Percentiles rank a stretch among this genome's conserved stretches.
These are phyloP conservation scores for Vachellia collinsii DNA, from an alignment of 306 rosid genomes.

Conservation along the genomic window DNA sequence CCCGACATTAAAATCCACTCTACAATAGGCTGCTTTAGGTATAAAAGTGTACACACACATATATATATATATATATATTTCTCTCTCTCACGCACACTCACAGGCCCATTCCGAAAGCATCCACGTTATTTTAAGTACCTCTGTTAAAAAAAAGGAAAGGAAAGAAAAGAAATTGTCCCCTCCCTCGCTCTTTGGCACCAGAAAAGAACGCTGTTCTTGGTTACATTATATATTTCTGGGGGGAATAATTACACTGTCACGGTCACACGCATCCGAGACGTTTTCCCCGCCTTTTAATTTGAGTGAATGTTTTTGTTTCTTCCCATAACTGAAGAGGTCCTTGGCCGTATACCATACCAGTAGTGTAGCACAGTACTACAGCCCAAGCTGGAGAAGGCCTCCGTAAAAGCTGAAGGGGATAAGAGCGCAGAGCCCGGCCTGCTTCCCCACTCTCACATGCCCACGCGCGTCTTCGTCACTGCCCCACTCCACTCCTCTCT, in stretches of 20 bases:
- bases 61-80: too few relatives aligned
- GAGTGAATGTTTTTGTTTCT: not conserved
- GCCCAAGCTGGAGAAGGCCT: slow-evolving; percentile 49
- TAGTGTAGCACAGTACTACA: not conserved
- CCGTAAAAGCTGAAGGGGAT: not conserved
- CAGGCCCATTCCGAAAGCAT: not conserved
- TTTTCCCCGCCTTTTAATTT: too few relatives aligned
- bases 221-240: not conserved
- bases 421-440: not conserved
- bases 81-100: not conserved
- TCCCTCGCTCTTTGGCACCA: not conserved
- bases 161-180: too few relatives aligned
- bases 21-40: too few relatives aligned
- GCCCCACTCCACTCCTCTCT: not conserved
- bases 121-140: not conserved
- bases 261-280: not conserved
- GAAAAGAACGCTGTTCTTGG: not conserved
- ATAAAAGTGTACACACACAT: too few relatives aligned
- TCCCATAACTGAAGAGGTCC: not conserved
- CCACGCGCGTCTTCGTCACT: not conserved
- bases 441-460: too few relatives aligned
- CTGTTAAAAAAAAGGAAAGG: not conserved
- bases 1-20: too few relatives aligned
- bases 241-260: not conserved
- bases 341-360: not conserved